Conservation (phyloP, 177 flowering plant genomes). For the Telopea speciosissima region DNA sequence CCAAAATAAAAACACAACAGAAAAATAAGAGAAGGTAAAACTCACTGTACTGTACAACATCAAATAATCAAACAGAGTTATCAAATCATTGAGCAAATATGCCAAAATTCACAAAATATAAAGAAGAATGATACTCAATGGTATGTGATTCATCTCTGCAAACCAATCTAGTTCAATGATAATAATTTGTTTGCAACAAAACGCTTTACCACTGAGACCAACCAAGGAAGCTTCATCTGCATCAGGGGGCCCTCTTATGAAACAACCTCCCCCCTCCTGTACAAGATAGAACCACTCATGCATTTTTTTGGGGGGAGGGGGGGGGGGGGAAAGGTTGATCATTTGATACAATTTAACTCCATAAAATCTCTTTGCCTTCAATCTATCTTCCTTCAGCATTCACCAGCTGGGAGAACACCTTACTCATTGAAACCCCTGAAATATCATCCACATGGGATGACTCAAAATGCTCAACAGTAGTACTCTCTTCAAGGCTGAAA, state of each 20-base stretch:
- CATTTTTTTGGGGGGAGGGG: background rate
- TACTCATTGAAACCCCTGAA: constrained; percentile 57
- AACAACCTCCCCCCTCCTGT: background rate
- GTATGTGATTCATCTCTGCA: background rate
- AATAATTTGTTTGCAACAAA: background rate
- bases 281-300: background rate
- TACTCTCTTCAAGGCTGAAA: constrained; percentile 23
- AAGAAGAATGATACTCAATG: background rate
- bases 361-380: background rate
- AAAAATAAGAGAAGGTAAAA: too few species aligned
- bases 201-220: background rate
- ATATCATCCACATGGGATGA: constrained; percentile 39
- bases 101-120: too few species aligned
- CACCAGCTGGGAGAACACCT: constrained; percentile 65
- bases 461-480: constrained; percentile 28
- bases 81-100: too few species aligned
- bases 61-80: too few species aligned
- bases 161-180: background rate
- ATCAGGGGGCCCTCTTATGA: background rate
- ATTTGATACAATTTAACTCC: background rate
- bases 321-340: too few species aligned
- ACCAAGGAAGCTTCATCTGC: background rate
- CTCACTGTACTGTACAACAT: too few species aligned
- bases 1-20: too few species aligned
- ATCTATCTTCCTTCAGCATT: constrained; percentile 55